Evolutionary conservation across 257 asterid species (phyloP).

Genomic region (Solanum bukasovii): DNA sequence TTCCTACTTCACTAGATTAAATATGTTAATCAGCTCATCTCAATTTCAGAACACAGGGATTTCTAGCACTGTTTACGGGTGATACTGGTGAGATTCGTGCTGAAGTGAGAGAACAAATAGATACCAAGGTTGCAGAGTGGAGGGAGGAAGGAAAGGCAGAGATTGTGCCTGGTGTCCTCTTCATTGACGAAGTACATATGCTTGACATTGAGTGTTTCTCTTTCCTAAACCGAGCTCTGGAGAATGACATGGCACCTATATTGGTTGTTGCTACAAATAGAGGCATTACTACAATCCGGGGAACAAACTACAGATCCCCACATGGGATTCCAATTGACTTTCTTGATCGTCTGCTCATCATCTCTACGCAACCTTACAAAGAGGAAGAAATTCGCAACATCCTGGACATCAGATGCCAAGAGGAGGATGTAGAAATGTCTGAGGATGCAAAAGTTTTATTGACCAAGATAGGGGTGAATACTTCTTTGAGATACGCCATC

Average conservation of each 20-base stretch:
- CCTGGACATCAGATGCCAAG: conserved; percentile 74
- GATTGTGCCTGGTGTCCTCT: conserved; percentile 88
- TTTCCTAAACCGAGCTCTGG: conserved; percentile 85
- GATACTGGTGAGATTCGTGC: conserved; percentile 92
- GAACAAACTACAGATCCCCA: conserved; percentile 82
- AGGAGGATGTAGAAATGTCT: conserved; percentile 87
- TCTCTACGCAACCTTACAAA: conserved; percentile 84
- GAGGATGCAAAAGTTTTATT: conserved; percentile 71
- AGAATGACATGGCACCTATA: conserved; percentile 96
- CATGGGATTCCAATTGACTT: conserved; percentile 89
- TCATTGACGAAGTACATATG: conserved; percentile 99
- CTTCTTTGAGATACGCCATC: conserved; percentile 77
- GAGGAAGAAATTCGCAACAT: conserved; percentile 72
- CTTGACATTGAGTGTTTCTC: conserved; percentile 96
- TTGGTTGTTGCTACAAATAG: conserved; percentile 90
- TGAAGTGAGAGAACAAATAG: conserved; percentile 94
- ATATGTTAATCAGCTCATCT: background rate
- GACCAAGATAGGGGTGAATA: conserved; percentile 82
- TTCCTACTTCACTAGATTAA: background rate
- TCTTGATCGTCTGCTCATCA: conserved; percentile 89
- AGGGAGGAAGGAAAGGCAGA: conserved; percentile 98
- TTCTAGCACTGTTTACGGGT: conserved; percentile 83
- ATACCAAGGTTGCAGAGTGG: conserved; percentile 98
- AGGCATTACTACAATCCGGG: conserved; percentile 84
- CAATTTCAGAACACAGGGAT: conserved; percentile 78